A percentile compares a stretch with the other conserved stretches of the same genome.
Evolutionary conservation across 768 basidiomycete genomes (phyloP).

Genomic region (Tricholoma sp.): DNA sequence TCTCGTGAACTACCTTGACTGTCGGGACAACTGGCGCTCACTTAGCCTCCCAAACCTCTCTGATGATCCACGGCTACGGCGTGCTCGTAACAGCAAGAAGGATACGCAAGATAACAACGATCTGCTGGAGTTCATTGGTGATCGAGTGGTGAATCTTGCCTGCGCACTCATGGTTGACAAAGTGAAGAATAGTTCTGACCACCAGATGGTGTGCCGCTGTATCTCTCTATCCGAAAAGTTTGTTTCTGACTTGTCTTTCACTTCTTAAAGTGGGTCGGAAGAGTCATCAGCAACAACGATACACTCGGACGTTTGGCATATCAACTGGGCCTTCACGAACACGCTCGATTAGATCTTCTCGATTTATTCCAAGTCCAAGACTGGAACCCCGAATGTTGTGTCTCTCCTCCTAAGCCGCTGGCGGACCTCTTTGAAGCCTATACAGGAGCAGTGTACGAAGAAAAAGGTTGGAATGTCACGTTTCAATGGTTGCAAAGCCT

Average conservation of each 20-base stretch:
- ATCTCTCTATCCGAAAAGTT: background rate
- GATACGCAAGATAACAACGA: slow-evolving; percentile 25
- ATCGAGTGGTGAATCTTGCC: slow-evolving; percentile 25
- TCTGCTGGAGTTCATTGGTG: slow-evolving; percentile 29
- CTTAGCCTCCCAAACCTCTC: background rate
- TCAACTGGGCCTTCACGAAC: slow-evolving; percentile 21
- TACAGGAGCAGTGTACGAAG: slow-evolving; percentile 24
- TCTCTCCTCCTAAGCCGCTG: slow-evolving; percentile 24
- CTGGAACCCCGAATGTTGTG: slow-evolving; percentile 14
- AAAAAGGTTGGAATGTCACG: slow-evolving; percentile 22
- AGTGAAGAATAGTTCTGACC: slow-evolving; percentile 21
- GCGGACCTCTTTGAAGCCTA: slow-evolving; percentile 30
- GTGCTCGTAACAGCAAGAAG: slow-evolving; percentile 20
- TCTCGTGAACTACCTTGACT: background rate
- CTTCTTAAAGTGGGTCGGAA: slow-evolving; percentile 16
- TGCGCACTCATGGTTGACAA: slow-evolving; percentile 25
- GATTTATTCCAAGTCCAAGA: slow-evolving; percentile 12
- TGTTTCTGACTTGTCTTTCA: background rate
- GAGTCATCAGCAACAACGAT: slow-evolving; percentile 24
- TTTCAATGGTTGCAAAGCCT: slow-evolving; percentile 18
- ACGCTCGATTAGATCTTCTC: slow-evolving; percentile 17
- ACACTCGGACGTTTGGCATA: slow-evolving; percentile 26
- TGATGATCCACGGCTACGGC: background rate
- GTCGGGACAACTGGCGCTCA: background rate
- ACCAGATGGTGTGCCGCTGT: slow-evolving; percentile 22